These are phyloP conservation scores for Phaeophleospora eucalypticola DNA, from an alignment of 2,329 filamentous ascomycete species.

Conservation along the genomic window DNA sequence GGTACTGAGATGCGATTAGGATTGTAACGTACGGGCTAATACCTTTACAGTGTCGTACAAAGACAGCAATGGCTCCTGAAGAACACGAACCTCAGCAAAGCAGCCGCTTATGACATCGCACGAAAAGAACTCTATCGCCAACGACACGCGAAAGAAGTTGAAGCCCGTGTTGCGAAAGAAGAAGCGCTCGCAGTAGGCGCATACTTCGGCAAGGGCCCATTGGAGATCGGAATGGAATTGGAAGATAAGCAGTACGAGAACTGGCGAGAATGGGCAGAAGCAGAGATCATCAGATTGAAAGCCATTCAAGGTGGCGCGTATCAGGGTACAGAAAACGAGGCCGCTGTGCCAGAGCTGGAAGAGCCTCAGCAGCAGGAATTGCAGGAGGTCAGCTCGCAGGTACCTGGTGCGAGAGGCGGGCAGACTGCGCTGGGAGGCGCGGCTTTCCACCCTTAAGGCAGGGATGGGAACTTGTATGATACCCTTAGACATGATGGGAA, in stretches of 20 bases:
- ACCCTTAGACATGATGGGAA: constrained; percentile 6
- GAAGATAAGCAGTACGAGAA: constrained; percentile 75
- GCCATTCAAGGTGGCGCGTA: constrained; percentile 46
- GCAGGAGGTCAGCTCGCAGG: constrained; percentile 32
- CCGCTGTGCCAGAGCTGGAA: constrained; percentile 27
- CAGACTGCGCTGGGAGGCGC: constrained; percentile 38
- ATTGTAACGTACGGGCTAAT: neutral
- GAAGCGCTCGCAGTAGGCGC: constrained; percentile 83
- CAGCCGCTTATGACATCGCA: constrained; percentile 76
- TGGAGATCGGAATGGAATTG: constrained; percentile 75
- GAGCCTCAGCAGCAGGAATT: constrained; percentile 34
- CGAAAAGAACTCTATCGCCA: constrained; percentile 87
- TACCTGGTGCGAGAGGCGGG: constrained; percentile 32
- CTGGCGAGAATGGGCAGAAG: constrained; percentile 77
- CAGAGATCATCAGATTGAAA: constrained; percentile 48
- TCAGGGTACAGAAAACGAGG: constrained; percentile 34
- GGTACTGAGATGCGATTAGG: no score
- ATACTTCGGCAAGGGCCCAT: constrained; percentile 73
- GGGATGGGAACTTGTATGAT: constrained; percentile 8
- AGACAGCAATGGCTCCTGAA: constrained; percentile 83
- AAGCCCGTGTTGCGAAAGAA: constrained; percentile 77
- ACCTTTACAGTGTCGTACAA: constrained; percentile 73
- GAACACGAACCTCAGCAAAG: constrained; percentile 34
- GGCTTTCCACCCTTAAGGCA: constrained; percentile 32
- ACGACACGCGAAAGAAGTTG: constrained; percentile 76